Evolutionary conservation across 1,139 yeast genomes (phyloP), one percentile per base, ranked within the genome.

Genomic region (Zygosaccharomyces pseudobailii): DNA sequence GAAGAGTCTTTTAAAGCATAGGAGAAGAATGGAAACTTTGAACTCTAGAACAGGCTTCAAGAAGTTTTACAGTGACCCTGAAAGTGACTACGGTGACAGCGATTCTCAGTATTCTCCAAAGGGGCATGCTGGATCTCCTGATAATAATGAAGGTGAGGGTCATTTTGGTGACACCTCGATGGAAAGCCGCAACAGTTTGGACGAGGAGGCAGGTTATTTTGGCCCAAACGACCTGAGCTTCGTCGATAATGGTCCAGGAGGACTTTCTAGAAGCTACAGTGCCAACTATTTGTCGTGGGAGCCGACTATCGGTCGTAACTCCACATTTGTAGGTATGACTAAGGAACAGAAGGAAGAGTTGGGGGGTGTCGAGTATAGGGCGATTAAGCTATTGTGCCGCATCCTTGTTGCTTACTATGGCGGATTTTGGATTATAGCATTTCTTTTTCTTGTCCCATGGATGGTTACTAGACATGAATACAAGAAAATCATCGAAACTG

Each of bases 291-390:
- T 92, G 35, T 88, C 97, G 0, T 90, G 95, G 90, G 78, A 78
- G 24, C 97, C 98, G 0, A 88, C 67, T 6, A 78, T 94, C 41
- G 98, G 97, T n/a, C 78, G 97, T 64, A 94, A 94, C 66, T 92
- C 98, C 1, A 86, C 90, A 0, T 92, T 92, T 71, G 86, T 87
- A 3, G 84, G 84, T 27, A 69, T 92, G 47, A 81, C 87, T 2
- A 88, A 82, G 25, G 84, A 79, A 22, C 97, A 94, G 65, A 88
- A 88, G 59, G 95, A 86, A 51, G 99, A 92, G 64, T 70, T 92
- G 39, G 99, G 98, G 30, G 99, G 98, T 46, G 96, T 92, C 8
- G 99, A 92, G 63, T 94, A 92, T 62, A 77, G 97, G 42, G 89
- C 98, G 0, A 76, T 87, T 47, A 88, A 88, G 60, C 69, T 89